A percentile compares a stretch with the other conserved stretches of the same genome.
Evolutionary conservation across 331 rosid genomes (phyloP).

Genomic region (Telfairia occidentalis): DNA sequence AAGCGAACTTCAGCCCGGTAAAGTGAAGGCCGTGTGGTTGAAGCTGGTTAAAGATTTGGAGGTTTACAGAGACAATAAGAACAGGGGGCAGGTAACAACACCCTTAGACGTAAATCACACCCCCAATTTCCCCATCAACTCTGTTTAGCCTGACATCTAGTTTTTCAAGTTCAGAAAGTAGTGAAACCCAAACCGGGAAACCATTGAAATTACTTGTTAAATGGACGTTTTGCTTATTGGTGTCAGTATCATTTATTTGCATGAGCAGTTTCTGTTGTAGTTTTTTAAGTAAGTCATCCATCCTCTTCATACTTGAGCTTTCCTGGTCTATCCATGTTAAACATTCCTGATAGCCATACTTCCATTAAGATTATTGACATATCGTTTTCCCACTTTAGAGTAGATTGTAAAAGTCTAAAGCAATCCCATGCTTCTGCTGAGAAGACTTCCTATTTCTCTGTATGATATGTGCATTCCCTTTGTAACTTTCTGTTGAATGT

Average conservation of each 20-base stretch:
- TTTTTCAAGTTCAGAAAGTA: not conserved
- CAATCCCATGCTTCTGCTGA: not conserved
- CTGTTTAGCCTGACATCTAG: not conserved
- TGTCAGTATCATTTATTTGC: not conserved
- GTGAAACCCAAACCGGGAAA: not conserved
- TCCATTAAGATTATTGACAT: not conserved
- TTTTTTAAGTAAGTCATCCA: not conserved
- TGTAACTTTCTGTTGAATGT: not conserved
- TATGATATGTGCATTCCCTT: not conserved
- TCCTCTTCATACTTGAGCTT: not conserved
- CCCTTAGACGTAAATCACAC: not conserved
- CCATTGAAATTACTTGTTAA: not conserved
- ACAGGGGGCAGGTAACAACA: conserved; percentile 70
- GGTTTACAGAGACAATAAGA: conserved; percentile 70
- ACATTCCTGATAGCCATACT: not conserved
- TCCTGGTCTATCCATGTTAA: not conserved
- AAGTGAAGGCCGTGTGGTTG: conserved; percentile 89
- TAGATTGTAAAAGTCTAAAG: not conserved
- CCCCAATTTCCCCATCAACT: not conserved
- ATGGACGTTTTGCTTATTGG: not conserved
- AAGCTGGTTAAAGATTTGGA: conserved; percentile 91
- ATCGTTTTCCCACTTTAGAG: not conserved
- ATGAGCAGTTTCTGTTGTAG: not conserved
- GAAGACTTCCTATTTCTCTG: not conserved
- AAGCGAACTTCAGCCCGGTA: conserved; percentile 76